phyloP scores from a whole-genome alignment of 2,329 filamentous ascomycete genomes.

The Sordariomycetes sp. region DNA sequence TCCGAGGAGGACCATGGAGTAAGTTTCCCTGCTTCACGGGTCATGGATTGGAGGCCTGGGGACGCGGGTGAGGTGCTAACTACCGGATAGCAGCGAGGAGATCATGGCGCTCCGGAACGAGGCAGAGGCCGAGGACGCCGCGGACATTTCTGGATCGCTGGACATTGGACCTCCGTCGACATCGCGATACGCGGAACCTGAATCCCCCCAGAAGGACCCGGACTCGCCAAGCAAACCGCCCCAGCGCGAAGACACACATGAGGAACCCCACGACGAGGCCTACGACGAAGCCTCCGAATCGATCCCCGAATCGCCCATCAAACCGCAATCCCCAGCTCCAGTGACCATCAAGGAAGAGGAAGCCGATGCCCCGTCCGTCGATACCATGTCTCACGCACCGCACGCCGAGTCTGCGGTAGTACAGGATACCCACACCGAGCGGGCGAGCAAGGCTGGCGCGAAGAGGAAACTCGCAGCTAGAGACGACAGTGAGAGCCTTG shows the following conservation, averaged over 20 bases:
- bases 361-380: background rate
- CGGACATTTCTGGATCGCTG: conserved; percentile 44
- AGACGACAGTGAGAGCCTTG: conserved; percentile 33
- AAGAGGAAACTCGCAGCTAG: conserved; percentile 45
- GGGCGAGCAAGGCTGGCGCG: conserved; percentile 29
- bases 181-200: conserved; percentile 43
- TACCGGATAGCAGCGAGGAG: conserved; percentile 29
- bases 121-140: conserved; percentile 25
- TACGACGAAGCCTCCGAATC: background rate
- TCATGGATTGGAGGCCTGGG: background rate
- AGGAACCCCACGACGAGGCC: too few species aligned
- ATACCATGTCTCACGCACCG: background rate
- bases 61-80: conserved; percentile 15
- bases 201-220: conserved; percentile 11
- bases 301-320: background rate
- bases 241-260: background rate
- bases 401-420: background rate
- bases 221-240: background rate
- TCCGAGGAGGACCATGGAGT: conserved; percentile 57
- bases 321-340: background rate
- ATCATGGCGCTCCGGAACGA: conserved; percentile 44
- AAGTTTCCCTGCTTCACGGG: conserved; percentile 15
- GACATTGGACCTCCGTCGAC: conserved; percentile 53
- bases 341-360: conserved; percentile 3
- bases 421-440: background rate